Base-by-base conservation (phyloP, 805 yeast genomes). In the Zygosaccharomyces kombuchaensis region DNA sequence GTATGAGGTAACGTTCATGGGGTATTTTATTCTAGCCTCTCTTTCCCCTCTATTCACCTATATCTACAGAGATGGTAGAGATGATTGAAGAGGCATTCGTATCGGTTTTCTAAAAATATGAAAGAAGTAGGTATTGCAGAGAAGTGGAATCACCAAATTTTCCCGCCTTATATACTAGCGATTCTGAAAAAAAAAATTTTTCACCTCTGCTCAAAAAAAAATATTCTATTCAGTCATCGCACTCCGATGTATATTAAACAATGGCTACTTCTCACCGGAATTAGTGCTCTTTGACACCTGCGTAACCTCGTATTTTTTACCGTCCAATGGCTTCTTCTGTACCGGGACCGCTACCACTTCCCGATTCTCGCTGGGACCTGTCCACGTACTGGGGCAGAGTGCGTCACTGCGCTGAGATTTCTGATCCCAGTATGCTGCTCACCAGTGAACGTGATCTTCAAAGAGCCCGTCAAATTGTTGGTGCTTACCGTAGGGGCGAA, bases 381-480 rank as follows among this genome's bases (percentile, higher is more conserved):
- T 55, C 76, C 47, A 82, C 96, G 0, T 93, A 93, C 67, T 77
- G 85, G 84, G 99, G 99, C 12, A 79, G 99, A 58, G 97, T 93
- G 38, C 80, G 81, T 63, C 99, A 95, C 65, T 87, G 96, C 68
- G 87, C 95, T 12, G 95, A 84, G 47, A 85, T 93, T 43, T 82
- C 96, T 1, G 96, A 90, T 62, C 99, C 99, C 25, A 65, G 86
- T 23, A 90, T 87, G 90, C 72, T 93, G 39, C 70, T 93, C 42
- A 87, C 84, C 56, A 80, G 91, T 1, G 58, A 79, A 7, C 62
- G 65, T 2, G 87, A 85, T 50, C 75, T 93, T 31, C 77, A 74
- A 36, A 56, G 66, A 10, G 86, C 98, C 26, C 84, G 80, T 57
- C 56, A 76, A 30, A 63, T 82, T 46, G 73, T 93, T 34, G 77